phyloP scores from a whole-genome alignment of 2,329 filamentous ascomycete genomes.

The Sarocladium oryzae region DNA sequence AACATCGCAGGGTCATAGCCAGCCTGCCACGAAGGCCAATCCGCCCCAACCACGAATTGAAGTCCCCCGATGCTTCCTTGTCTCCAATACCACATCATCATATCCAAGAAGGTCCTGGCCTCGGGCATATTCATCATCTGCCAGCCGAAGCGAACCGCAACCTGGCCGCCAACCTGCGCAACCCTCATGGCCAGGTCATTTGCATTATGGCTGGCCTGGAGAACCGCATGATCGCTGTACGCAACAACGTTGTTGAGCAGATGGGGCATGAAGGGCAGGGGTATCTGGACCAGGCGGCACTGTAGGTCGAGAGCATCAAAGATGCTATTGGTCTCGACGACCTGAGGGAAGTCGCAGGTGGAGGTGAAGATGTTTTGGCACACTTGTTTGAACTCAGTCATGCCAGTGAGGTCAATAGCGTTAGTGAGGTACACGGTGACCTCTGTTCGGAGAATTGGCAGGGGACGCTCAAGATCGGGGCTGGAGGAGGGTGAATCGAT shows the following conservation, averaged over 20 bases:
- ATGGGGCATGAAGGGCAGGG: background rate
- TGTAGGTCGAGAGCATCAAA: too few species aligned
- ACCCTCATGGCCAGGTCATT: background rate
- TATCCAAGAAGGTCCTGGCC: background rate
- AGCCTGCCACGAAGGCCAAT: background rate
- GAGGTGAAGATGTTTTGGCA: too few species aligned
- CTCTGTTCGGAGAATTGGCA: background rate
- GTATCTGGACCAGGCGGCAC: background rate
- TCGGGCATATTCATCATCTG: background rate
- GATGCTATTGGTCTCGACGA: too few species aligned
- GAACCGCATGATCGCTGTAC: background rate
- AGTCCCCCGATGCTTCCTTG: background rate
- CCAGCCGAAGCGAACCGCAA: background rate
- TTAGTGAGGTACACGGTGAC: too few species aligned
- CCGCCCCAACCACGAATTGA: too few species aligned
- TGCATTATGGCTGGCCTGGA: background rate
- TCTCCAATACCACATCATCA: background rate
- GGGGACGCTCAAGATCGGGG: background rate
- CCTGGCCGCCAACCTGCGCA: background rate
- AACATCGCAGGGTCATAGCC: too few species aligned
- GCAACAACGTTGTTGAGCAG: background rate
- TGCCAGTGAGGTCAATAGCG: too few species aligned
- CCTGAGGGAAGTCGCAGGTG: too few species aligned
- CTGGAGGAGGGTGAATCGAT: background rate
- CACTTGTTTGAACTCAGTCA: too few species aligned